These are phyloP conservation scores for Leishmania braziliensis DNA, from an alignment of 208 protist species.

Conservation along the genomic window DNA sequence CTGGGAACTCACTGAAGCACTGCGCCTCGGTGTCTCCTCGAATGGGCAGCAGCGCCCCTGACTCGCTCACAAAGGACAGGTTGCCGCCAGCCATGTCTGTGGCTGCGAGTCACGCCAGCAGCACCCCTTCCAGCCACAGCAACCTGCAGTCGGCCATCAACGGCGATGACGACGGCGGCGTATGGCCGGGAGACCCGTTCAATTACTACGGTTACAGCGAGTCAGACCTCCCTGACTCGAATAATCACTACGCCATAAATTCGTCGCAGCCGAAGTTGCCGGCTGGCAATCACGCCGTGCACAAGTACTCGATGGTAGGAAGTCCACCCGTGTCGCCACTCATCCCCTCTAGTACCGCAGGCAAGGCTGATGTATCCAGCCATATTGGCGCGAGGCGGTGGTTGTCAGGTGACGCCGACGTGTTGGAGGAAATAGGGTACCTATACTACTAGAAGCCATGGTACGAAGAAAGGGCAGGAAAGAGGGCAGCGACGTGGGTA, in stretches of 20 bases:
- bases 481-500: not conserved
- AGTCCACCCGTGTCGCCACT: not conserved
- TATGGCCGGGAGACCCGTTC: conserved; percentile 20
- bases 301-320: not conserved
- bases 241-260: not conserved
- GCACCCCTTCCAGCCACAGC: not conserved
- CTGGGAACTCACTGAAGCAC: not conserved
- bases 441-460: conserved; percentile 3
- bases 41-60: not conserved
- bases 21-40: not conserved
- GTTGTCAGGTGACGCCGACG: not conserved
- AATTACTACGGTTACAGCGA: conserved; percentile 19
- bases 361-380: not conserved
- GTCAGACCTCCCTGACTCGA: not conserved
- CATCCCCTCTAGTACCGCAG: not conserved
- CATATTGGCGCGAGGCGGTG: not conserved
- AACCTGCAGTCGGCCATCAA: not conserved
- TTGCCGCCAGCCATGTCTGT: not conserved
- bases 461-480: not conserved
- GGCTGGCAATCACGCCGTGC: not conserved
- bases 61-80: not conserved
- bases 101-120: not conserved
- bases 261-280: not conserved
- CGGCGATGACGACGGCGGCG: conserved; percentile 7
- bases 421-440: conserved; percentile 3